phyloP scores from a whole-genome alignment of 1,284 basidiomycete genomes.

The Puccinia brachypodii region DNA sequence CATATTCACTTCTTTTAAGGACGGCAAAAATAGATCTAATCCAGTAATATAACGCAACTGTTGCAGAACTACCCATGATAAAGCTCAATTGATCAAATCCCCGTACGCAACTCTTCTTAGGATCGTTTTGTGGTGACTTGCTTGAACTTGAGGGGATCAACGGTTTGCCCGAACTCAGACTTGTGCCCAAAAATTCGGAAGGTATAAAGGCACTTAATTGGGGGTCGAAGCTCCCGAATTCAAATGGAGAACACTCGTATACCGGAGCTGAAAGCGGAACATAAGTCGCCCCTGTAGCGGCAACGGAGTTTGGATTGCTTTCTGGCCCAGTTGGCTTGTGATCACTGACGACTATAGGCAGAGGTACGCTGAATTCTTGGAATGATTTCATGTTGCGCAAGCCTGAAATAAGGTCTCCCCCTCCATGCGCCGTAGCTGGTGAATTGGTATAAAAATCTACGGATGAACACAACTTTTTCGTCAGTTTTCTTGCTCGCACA shows the following conservation, averaged over 20 bases:
- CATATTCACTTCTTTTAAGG: not conserved
- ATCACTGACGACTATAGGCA: slow-evolving; percentile 21
- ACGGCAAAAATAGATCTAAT: not conserved
- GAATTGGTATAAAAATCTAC: slow-evolving; percentile 17
- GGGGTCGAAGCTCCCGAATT: slow-evolving; percentile 61
- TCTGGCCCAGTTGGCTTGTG: slow-evolving; percentile 14
- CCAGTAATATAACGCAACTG: slow-evolving; percentile 51
- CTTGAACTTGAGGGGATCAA: slow-evolving; percentile 43
- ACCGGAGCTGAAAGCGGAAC: slow-evolving; percentile 53
- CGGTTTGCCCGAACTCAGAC: slow-evolving; percentile 53
- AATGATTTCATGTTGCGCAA: slow-evolving; percentile 16
- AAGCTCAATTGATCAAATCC: slow-evolving; percentile 40
- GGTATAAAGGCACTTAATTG: slow-evolving; percentile 54
- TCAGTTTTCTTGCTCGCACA: not conserved
- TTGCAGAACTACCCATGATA: slow-evolving; percentile 35
- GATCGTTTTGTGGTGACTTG: not conserved
- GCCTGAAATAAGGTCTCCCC: slow-evolving; percentile 23
- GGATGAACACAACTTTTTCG: not conserved
- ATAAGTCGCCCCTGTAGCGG: not conserved
- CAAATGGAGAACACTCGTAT: slow-evolving; percentile 61
- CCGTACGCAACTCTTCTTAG: not conserved
- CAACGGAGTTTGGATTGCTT: not conserved
- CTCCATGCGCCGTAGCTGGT: slow-evolving; percentile 20
- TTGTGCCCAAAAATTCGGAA: slow-evolving; percentile 54
- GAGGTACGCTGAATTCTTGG: slow-evolving; percentile 12